Conservation (phyloP, 257 asterid genomes). For the Solanum sparsipilum region DNA sequence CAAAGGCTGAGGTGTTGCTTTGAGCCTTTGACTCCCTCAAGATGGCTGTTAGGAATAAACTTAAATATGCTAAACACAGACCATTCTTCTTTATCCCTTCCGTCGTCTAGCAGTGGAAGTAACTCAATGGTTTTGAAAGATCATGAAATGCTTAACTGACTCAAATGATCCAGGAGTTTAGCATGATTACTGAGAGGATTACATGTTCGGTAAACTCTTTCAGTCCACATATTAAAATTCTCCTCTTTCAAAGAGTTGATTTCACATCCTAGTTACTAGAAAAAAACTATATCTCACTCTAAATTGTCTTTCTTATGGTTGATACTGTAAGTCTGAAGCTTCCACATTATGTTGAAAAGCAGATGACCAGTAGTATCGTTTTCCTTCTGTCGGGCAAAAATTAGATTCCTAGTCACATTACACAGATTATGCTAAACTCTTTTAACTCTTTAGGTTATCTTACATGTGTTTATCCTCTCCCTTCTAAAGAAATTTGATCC, state of each 20-base stretch:
- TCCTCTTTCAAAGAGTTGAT: neutral
- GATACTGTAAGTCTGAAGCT: neutral
- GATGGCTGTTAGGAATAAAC: neutral
- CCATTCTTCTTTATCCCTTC: neutral
- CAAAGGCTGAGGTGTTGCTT: neutral
- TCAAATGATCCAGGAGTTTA: too few relatives aligned
- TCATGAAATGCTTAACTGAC: neutral
- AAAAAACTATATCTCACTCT: neutral
- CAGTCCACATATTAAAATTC: neutral
- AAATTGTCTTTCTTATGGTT: neutral
- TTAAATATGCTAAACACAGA: neutral
- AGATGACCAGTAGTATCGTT: neutral
- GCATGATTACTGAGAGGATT: neutral
- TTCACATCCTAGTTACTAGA: neutral
- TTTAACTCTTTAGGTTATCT: too few relatives aligned
- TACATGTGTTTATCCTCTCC: too few relatives aligned
- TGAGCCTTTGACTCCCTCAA: neutral
- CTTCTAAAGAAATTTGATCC: neutral
- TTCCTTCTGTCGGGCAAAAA: neutral
- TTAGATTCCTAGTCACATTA: neutral
- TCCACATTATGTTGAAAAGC: neutral
- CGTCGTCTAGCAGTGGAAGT: neutral
- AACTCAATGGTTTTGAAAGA: neutral
- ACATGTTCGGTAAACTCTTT: neutral
- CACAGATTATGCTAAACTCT: neutral